phyloP scores from a whole-genome alignment of 2,329 filamentous ascomycete genomes.

The Penicillium hesseltinei region DNA sequence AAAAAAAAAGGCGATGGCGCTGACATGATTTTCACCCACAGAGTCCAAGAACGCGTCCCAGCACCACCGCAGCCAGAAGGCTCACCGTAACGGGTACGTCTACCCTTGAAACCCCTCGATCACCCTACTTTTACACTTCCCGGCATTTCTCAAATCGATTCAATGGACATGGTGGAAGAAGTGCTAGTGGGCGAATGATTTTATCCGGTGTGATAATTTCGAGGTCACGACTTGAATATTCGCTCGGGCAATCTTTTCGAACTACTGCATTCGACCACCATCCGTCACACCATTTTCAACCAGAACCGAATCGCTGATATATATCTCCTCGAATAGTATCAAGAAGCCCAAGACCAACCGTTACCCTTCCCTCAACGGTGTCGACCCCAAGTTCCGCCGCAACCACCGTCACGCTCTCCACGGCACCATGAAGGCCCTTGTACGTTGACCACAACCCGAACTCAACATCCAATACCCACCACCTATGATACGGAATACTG shows the following conservation, averaged over 20 bases:
- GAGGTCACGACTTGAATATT: slow-evolving; percentile 4
- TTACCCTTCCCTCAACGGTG: slow-evolving; percentile 98
- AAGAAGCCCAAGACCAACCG: slow-evolving; percentile 99
- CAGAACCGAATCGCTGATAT: slow-evolving; percentile 26
- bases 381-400: slow-evolving; percentile 99
- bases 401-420: slow-evolving; percentile 99
- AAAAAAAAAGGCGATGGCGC: slow-evolving; percentile 17
- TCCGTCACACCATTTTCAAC: not conserved
- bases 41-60: slow-evolving; percentile 99
- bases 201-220: slow-evolving; percentile 1
- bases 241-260: slow-evolving; percentile 1
- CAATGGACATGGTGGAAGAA: not conserved
- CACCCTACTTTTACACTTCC: not conserved
- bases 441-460: slow-evolving; percentile 52
- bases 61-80: slow-evolving; percentile 98
- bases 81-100: slow-evolving; percentile 96
- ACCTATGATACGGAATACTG: slow-evolving; percentile 24
- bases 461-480: not conserved
- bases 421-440: slow-evolving; percentile 96
- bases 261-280: slow-evolving; percentile 1
- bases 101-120: slow-evolving; percentile 14
- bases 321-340: slow-evolving; percentile 64
- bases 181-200: not conserved
- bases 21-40: slow-evolving; percentile 45
- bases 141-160: not conserved